These are phyloP conservation scores for Populus trichocarpa DNA, from an alignment of 441 rosid species.

Conservation along the genomic window DNA sequence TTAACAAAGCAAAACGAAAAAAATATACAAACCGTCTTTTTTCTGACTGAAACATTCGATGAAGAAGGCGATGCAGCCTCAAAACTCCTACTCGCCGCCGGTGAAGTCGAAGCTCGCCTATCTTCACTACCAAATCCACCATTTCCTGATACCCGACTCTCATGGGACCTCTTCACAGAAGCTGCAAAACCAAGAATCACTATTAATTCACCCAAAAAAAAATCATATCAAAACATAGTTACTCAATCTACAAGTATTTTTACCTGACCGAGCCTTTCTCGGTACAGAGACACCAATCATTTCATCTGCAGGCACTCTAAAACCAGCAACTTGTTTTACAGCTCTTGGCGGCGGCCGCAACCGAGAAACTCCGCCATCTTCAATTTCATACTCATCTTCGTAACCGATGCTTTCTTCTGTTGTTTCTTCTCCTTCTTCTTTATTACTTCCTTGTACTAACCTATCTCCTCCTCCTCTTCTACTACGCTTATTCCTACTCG, in stretches of 20 bases:
- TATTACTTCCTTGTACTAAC: constrained; percentile 37
- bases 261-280: constrained; percentile 94
- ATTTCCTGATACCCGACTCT: constrained; percentile 54
- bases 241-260: constrained; percentile 11
- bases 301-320: constrained; percentile 60
- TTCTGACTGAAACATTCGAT: constrained; percentile 54
- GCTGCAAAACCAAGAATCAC: constrained; percentile 27
- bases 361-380: constrained; percentile 31
- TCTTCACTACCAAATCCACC: constrained; percentile 48
- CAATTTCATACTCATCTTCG: constrained; percentile 62
- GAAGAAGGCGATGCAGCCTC: constrained; percentile 45
- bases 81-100: constrained; percentile 56
- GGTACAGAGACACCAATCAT: constrained; percentile 88
- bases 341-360: constrained; percentile 18
- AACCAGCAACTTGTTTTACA: constrained; percentile 26
- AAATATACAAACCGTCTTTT: constrained; percentile 51
- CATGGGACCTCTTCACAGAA: constrained; percentile 78
- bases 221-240: background rate
- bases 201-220: background rate
- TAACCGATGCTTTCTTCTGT: constrained; percentile 73
- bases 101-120: constrained; percentile 62
- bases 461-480: constrained; percentile 28
- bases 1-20: background rate
- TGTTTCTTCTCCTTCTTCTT: constrained; percentile 59
- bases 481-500: constrained; percentile 48